phyloP scores from a whole-genome alignment of 2,329 filamentous ascomycete species.

The Bipolaris victoriae region DNA sequence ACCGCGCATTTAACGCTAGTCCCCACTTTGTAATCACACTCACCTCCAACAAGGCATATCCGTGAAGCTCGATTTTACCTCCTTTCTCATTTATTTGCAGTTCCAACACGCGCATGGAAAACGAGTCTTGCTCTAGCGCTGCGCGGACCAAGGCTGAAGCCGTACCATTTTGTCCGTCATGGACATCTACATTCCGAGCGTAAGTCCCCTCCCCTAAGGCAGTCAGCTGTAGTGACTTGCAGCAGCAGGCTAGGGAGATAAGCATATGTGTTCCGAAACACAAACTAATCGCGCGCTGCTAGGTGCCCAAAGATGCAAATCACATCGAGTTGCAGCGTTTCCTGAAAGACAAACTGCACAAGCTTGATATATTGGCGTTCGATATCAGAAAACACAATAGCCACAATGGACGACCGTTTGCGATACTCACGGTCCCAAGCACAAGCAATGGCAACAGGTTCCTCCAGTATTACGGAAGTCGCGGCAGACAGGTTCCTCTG shows the following conservation, averaged over 20 bases:
- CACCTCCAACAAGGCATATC: constrained; percentile 1
- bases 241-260: neutral
- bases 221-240: neutral
- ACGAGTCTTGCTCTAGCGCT: neutral
- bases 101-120: neutral
- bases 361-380: constrained; percentile 51
- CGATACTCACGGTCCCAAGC: constrained; percentile 56
- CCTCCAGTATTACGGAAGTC: constrained; percentile 44
- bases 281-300: neutral
- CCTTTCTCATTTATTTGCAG: neutral
- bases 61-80: neutral
- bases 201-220: constrained; percentile 13
- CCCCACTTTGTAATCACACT: constrained; percentile 12
- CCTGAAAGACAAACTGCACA: constrained; percentile 48
- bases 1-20: constrained; percentile 10
- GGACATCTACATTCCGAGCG: constrained; percentile 36
- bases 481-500: constrained; percentile 13
- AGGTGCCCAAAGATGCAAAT: constrained; percentile 52
- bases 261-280: neutral
- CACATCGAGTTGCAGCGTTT: constrained; percentile 51
- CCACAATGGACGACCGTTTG: constrained; percentile 33
- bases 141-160: neutral
- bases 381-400: constrained; percentile 52
- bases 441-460: constrained; percentile 52
- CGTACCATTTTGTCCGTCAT: constrained; percentile 11